These are phyloP conservation scores for Colletotrichum falcatum DNA, from an alignment of 2,329 filamentous ascomycete species.

Conservation along the genomic window DNA sequence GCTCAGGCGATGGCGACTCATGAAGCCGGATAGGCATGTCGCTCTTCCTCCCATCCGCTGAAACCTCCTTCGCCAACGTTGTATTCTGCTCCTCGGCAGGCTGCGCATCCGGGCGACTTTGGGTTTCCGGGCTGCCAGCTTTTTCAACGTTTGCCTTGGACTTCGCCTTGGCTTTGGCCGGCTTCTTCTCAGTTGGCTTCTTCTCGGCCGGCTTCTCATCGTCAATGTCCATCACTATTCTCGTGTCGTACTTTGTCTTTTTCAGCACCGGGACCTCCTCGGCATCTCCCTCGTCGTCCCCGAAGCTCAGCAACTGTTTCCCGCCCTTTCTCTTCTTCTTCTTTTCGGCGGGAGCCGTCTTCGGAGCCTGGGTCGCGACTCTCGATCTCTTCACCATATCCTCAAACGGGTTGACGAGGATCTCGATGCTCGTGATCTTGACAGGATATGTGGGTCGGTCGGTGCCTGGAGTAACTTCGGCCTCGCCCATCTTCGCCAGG, in stretches of 20 bases:
- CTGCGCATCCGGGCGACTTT: neutral
- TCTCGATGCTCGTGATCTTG: slow-evolving; percentile 79
- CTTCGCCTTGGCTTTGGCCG: slow-evolving; percentile 48
- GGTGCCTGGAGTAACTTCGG: slow-evolving; percentile 80
- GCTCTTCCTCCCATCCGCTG: slow-evolving; percentile 22
- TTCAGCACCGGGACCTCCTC: slow-evolving; percentile 72
- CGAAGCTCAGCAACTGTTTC: slow-evolving; percentile 84
- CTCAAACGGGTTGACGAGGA: slow-evolving; percentile 84
- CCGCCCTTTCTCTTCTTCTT: slow-evolving; percentile 80
- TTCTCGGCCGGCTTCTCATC: slow-evolving; percentile 52
- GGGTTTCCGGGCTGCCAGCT: neutral
- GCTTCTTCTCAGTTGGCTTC: slow-evolving; percentile 47
- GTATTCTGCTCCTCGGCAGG: slow-evolving; percentile 38
- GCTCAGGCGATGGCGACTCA: slow-evolving; percentile 52
- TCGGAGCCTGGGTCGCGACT: slow-evolving; percentile 62
- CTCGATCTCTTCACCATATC: slow-evolving; percentile 80
- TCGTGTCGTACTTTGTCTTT: slow-evolving; percentile 83
- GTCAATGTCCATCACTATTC: slow-evolving; percentile 73
- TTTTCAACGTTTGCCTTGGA: slow-evolving; percentile 48
- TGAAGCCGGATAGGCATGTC: slow-evolving; percentile 21
- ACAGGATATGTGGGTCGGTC: slow-evolving; percentile 90
- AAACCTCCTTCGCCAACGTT: slow-evolving; percentile 44
- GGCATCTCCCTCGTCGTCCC: slow-evolving; percentile 73
- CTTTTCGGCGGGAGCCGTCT: slow-evolving; percentile 59
- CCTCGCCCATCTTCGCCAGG: slow-evolving; percentile 91